Evolutionary conservation across 1,284 basidiomycete species (phyloP), one percentile per base, ranked within the genome.

Genomic region (Singerocomus inundabilis): DNA sequence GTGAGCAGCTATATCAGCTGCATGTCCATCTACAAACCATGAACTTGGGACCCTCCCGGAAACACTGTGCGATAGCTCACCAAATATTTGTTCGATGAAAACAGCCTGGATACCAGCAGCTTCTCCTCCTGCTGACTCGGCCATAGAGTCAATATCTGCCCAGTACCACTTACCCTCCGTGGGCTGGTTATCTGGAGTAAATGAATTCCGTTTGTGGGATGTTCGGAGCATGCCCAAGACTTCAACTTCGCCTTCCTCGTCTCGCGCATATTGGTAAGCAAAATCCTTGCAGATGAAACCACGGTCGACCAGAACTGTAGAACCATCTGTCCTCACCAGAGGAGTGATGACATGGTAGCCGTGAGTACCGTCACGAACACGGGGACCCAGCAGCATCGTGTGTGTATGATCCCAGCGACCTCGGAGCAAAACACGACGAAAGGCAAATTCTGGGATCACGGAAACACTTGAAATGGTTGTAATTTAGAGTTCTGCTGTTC

Each of bases 281-380:
- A 72, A 70, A n/a, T 85, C 82, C 53, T 78, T 82, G 28, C 80
- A 79, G 29, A 99, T 81, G 68, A 98, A 99, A 0, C 96, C 96
- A 37, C 95, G 84, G 69, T 99, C 89, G 33, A 99, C 87, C 24
- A 97, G 75, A 30, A 98, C 75, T n/a, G 86, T 88, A 6, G 86
- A 79, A 26, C 85, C 87, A 59, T 89, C 81, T 40, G 81, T 72
- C 48, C 94, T 84, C 28, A 85, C 61, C 44, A 99, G 77, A 0
- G 96, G 96, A 4, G 89, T 89, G 35, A 98, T 78, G 32, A 98
- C 78, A 56, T 96, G 85, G 61, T 86, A 91, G 3, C 96, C 96
- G 55, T 87, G 81, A 18, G 82, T 78, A n/a, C 92, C 91, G 55
- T 98, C 93, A 46, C 85, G 79, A 12, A 93, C 90, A 49, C 91